A percentile compares a stretch with the other conserved stretches of the same genome.
These are phyloP conservation scores for Eimeria maxima DNA, from an alignment of 169 alveolate genomes.

Conservation along the genomic window DNA sequence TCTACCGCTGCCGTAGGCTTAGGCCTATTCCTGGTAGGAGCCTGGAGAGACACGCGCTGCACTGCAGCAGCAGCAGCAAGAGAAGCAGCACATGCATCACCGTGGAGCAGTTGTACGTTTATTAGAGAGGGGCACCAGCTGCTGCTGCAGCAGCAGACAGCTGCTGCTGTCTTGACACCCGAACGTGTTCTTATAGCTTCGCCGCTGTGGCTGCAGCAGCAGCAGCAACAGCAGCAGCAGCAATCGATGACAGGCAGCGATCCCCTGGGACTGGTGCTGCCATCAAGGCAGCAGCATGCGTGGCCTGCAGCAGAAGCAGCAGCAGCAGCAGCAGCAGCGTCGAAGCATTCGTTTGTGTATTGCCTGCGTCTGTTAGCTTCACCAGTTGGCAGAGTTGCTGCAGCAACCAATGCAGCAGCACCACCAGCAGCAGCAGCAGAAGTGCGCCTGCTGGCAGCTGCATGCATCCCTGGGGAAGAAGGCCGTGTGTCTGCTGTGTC, in stretches of 20 bases:
- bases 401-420: slow-evolving; percentile 24
- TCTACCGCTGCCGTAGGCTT: not conserved
- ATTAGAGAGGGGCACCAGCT: slow-evolving; percentile 23
- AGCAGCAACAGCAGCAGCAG: slow-evolving; percentile 71
- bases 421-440: slow-evolving; percentile 55
- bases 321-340: slow-evolving; percentile 34
- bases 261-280: slow-evolving; percentile 1
- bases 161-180: slow-evolving; percentile 66
- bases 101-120: not conserved
- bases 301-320: slow-evolving; percentile 43
- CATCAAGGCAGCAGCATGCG: not conserved
- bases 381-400: not conserved
- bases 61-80: slow-evolving; percentile 54
- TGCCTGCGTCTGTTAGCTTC: slow-evolving; percentile 34
- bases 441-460: slow-evolving; percentile 47
- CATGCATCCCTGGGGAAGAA: slow-evolving; percentile 17
- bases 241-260: not conserved
- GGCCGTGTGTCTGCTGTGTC: slow-evolving; percentile 15
- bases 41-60: slow-evolving; percentile 41
- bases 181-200: slow-evolving; percentile 12
- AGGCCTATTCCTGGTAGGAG: slow-evolving; percentile 7
- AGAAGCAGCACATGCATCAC: not conserved
- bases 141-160: slow-evolving; percentile 67
- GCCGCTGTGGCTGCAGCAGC: slow-evolving; percentile 65
- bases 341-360: slow-evolving; percentile 15